Conservation (phyloP, 345 rosid genomes). For the Acer campestre region DNA sequence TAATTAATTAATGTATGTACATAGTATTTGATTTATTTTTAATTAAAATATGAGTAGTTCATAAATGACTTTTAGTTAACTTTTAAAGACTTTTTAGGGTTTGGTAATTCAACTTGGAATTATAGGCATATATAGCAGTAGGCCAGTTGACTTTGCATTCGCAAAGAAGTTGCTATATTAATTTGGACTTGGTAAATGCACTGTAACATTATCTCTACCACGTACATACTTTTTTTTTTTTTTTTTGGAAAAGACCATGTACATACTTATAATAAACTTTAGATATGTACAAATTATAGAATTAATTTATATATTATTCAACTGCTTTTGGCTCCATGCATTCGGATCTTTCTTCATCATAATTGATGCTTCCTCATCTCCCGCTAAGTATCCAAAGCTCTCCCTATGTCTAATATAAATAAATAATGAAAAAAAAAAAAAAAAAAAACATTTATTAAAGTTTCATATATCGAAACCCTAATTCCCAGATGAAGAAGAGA, state of each 20-base stretch:
- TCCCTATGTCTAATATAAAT: conserved; percentile 17
- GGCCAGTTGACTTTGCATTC: conserved; percentile 4
- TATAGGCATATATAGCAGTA: neutral
- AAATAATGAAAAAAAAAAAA: neutral
- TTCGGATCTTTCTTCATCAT: conserved; percentile 39
- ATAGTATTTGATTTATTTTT: too few relatives aligned
- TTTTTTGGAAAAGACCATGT: neutral
- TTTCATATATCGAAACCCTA: conserved; percentile 16
- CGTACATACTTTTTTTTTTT: neutral
- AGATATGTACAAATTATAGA: conserved; percentile 2
- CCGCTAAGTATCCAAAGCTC: conserved; percentile 47
- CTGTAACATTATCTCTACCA: neutral
- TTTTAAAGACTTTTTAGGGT: neutral
- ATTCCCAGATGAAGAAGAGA: conserved; percentile 20
- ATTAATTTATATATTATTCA: conserved; percentile 26
- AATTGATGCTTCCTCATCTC: conserved; percentile 42
- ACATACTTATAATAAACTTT: neutral
- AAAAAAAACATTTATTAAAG: neutral
- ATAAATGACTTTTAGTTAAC: neutral
- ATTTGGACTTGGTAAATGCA: too few relatives aligned
- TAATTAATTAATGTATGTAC: too few relatives aligned
- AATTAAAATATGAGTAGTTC: neutral
- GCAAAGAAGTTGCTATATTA: neutral
- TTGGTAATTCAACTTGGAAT: conserved; percentile 9
- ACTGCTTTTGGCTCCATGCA: conserved; percentile 53